Evolutionary conservation across 73 alveolate species (phyloP).

Genomic region (Paramecium caudatum): DNA sequence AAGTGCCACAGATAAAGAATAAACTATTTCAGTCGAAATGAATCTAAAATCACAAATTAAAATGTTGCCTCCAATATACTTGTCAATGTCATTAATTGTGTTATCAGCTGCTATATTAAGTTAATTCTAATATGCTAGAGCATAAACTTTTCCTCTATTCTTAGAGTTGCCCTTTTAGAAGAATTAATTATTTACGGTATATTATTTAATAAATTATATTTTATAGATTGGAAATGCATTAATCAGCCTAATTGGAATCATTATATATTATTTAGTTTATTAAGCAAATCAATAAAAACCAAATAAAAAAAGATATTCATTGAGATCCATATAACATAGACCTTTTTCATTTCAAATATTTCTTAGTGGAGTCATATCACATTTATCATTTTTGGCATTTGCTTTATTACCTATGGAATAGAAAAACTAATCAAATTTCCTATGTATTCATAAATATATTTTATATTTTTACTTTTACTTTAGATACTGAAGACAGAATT

Average conservation of each 20-base stretch:
- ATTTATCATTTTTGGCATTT: constrained; percentile 54
- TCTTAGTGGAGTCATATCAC: constrained; percentile 21
- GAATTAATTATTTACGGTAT: constrained; percentile 67
- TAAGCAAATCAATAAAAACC: constrained; percentile 33
- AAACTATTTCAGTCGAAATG: not conserved
- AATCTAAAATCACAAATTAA: constrained; percentile 39
- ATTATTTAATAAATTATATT: constrained; percentile 33
- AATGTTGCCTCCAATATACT: constrained; percentile 59
- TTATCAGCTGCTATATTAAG: constrained; percentile 64
- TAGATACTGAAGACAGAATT: constrained; percentile 69
- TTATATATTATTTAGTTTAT: constrained; percentile 61
- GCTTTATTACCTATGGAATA: constrained; percentile 64
- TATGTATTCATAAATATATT: not conserved
- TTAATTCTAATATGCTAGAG: constrained; percentile 65
- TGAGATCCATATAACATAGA: not conserved
- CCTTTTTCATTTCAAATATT: constrained; percentile 39
- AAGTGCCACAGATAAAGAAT: constrained; percentile 4
- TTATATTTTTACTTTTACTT: not conserved
- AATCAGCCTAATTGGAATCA: constrained; percentile 58
- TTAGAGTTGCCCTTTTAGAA: constrained; percentile 62
- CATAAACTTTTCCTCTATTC: constrained; percentile 60
- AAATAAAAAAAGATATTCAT: not conserved
- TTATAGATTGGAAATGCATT: constrained; percentile 67
- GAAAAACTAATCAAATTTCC: constrained; percentile 50
- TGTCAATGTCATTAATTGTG: constrained; percentile 57